phyloP scores from a whole-genome alignment of 805 yeast species.

The Diddensiella transvaalensis region DNA sequence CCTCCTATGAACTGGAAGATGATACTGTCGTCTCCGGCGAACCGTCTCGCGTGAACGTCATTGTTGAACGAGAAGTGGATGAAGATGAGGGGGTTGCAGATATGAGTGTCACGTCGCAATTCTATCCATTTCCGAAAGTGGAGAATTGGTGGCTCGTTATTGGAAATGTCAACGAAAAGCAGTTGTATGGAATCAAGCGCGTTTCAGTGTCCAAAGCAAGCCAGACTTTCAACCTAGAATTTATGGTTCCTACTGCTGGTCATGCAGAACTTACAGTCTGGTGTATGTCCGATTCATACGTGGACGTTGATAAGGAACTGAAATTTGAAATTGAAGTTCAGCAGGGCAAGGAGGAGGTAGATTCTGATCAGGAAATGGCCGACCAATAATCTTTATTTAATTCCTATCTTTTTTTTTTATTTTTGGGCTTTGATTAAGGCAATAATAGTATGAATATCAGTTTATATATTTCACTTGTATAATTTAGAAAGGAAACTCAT shows the following conservation, averaged over 20 bases:
- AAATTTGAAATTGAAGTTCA: slow-evolving; percentile 39
- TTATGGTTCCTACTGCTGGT: slow-evolving; percentile 60
- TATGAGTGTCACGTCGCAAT: slow-evolving; percentile 53
- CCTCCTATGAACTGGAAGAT: slow-evolving; percentile 48
- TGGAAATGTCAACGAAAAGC: slow-evolving; percentile 60
- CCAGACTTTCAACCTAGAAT: slow-evolving; percentile 51
- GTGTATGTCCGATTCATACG: slow-evolving; percentile 87
- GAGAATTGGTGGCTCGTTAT: slow-evolving; percentile 88
- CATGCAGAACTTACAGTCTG: slow-evolving; percentile 61
- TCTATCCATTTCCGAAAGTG: slow-evolving; percentile 54
- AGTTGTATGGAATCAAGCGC: slow-evolving; percentile 71
- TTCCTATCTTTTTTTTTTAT: too few species aligned
- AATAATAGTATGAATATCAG: neutral
- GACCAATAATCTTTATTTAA: neutral
- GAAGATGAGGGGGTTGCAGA: slow-evolving; percentile 66
- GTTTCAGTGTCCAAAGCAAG: slow-evolving; percentile 49
- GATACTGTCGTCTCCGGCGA: slow-evolving; percentile 45
- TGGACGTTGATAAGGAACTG: slow-evolving; percentile 90
- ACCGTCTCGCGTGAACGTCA: slow-evolving; percentile 41
- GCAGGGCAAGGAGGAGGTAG: slow-evolving; percentile 20
- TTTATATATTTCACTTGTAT: neutral
- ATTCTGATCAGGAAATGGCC: slow-evolving; percentile 11
- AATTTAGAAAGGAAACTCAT: neutral
- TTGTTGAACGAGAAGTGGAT: slow-evolving; percentile 46
- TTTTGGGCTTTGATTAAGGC: too few species aligned